phyloP scores from a whole-genome alignment of 2,329 filamentous ascomycete genomes.

The Zymoseptoria crescenta region DNA sequence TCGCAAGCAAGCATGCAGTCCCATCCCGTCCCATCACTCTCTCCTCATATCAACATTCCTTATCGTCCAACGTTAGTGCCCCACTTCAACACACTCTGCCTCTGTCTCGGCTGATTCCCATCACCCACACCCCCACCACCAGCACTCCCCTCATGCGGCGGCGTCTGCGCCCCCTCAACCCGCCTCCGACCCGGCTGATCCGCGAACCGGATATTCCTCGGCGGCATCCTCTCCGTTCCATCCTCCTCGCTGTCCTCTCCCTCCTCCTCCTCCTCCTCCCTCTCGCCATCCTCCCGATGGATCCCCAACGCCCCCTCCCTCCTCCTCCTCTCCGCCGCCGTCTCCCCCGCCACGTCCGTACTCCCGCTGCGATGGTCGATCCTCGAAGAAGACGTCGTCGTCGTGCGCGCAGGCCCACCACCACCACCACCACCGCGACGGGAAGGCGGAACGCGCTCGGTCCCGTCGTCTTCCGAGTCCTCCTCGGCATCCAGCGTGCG shows the following conservation, averaged over 20 bases:
- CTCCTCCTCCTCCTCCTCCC: conserved; percentile 38
- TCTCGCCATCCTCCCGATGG: conserved; percentile 42
- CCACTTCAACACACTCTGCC: conserved; percentile 25
- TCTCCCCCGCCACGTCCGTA: conserved; percentile 49
- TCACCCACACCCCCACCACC: background rate
- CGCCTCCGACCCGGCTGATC: conserved; percentile 10
- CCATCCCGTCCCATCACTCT: background rate
- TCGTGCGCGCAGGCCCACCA: background rate
- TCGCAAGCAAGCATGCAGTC: background rate
- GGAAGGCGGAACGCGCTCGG: conserved; percentile 30
- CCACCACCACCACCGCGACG: background rate
- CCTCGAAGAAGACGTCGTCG: conserved; percentile 1
- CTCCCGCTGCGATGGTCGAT: conserved; percentile 15
- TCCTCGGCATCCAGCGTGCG: conserved; percentile 17
- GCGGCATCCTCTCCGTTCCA: conserved; percentile 32
- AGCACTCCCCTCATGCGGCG: background rate
- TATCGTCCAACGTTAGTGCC: conserved; percentile 24
- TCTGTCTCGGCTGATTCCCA: conserved; percentile 5
- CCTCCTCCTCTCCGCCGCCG: conserved; percentile 64
- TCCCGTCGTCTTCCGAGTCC: conserved; percentile 34
- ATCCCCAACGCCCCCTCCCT: conserved; percentile 67
- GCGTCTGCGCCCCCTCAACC: background rate
- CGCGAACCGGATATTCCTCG: conserved; percentile 23
- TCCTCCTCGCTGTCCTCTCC: conserved; percentile 41
- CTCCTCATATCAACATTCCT: conserved; percentile 24